phyloP scores from a whole-genome alignment of 495 filamentous ascomycete species.

The Pyronema omphalodes region DNA sequence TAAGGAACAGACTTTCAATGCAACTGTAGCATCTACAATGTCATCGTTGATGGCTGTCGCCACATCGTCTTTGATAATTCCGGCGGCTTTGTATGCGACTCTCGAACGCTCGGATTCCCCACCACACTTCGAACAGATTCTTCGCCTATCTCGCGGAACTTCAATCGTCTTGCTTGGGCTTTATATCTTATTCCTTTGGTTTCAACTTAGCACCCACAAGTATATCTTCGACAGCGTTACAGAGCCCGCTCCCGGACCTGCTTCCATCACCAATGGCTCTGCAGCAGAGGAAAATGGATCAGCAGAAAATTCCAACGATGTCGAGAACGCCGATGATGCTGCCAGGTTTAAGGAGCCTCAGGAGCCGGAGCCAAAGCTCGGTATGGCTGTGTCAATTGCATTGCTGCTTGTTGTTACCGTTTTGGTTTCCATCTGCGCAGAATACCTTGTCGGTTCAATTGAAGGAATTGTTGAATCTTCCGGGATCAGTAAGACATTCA shows the following conservation, averaged over 20 bases:
- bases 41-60: constrained; percentile 90
- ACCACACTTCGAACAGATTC: constrained; percentile 36
- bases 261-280: too few relatives aligned
- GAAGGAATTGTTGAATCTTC: constrained; percentile 67
- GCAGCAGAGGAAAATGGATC: background rate
- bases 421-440: constrained; percentile 75
- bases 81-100: constrained; percentile 55
- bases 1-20: constrained; percentile 62
- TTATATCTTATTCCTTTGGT: constrained; percentile 78
- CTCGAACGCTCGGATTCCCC: constrained; percentile 24
- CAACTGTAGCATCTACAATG: constrained; percentile 81
- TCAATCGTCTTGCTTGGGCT: constrained; percentile 73
- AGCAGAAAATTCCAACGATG: too few relatives aligned
- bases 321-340: constrained; percentile 26
- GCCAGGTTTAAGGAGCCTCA: constrained; percentile 19
- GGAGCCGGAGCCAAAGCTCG: constrained; percentile 34
- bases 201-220: constrained; percentile 72
- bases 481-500: constrained; percentile 86
- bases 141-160: constrained; percentile 76
- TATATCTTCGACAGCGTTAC: constrained; percentile 50
- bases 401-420: constrained; percentile 56
- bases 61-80: constrained; percentile 81
- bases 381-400: constrained; percentile 11
- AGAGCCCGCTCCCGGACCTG: too few relatives aligned
- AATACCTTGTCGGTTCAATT: constrained; percentile 85